Percentiles rank a stretch among this genome's conserved stretches.
Conservation (phyloP, 768 basidiomycete species). For the Cystobasidium onofrii region DNA sequence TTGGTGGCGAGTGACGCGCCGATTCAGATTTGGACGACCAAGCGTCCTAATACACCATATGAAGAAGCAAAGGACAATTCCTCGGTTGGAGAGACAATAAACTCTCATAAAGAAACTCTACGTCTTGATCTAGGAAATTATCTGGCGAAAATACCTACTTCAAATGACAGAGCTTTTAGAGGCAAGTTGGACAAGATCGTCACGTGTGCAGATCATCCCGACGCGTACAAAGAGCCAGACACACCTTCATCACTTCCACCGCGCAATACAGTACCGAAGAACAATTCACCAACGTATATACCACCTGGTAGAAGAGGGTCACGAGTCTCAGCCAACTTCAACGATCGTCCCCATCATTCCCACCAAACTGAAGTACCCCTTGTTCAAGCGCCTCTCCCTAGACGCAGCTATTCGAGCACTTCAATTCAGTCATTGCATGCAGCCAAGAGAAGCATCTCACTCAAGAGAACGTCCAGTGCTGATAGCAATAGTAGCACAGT, state of each 20-base stretch:
- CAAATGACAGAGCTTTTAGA: background rate
- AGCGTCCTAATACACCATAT: background rate
- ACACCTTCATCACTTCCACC: slow-evolving; percentile 25
- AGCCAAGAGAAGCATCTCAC: background rate
- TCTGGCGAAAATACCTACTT: background rate
- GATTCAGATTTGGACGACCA: background rate
- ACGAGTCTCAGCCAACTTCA: background rate
- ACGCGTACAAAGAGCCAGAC: background rate
- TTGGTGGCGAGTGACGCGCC: background rate
- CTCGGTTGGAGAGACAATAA: background rate
- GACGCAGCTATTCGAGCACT: background rate
- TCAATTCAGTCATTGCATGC: background rate
- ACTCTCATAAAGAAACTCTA: background rate
- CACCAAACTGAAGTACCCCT: background rate
- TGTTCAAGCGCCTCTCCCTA: background rate
- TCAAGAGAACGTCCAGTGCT: background rate
- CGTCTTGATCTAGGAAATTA: background rate
- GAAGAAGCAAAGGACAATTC: background rate
- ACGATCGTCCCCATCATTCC: background rate
- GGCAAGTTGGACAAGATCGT: background rate
- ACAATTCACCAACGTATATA: background rate
- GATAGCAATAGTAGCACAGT: background rate
- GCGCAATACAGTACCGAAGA: background rate
- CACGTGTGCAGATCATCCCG: background rate
- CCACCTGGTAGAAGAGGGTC: slow-evolving; percentile 18